Percentiles rank a stretch among this genome's conserved stretches.
phyloP scores from a whole-genome alignment of 78 protist species.

The Isochrysis galbana region DNA sequence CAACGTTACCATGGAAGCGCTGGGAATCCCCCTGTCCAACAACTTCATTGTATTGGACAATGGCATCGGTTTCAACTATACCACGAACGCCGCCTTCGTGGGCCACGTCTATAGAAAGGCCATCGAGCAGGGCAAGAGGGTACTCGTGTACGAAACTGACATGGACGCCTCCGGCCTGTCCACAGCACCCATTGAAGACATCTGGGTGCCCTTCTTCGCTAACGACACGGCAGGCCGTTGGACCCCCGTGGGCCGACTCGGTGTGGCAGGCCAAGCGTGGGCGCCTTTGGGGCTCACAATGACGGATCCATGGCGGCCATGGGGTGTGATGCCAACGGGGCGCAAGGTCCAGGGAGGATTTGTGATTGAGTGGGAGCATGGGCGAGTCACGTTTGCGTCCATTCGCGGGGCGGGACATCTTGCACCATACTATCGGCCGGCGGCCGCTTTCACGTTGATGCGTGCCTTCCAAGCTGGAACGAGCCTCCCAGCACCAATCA shows the following conservation, averaged over 20 bases:
- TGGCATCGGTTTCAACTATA: background rate
- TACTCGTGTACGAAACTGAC: conserved; percentile 41
- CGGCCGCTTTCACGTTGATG: background rate
- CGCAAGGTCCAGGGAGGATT: conserved; percentile 16
- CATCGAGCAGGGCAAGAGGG: background rate
- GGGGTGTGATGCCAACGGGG: background rate
- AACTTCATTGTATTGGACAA: background rate
- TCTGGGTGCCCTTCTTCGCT: conserved; percentile 28
- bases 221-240: background rate
- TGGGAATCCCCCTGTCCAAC: background rate
- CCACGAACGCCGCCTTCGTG: background rate
- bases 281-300: background rate
- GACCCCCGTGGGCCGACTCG: background rate
- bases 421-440: conserved; percentile 29
- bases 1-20: background rate
- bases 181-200: conserved; percentile 23
- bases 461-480: background rate
- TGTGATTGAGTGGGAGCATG: conserved; percentile 28
- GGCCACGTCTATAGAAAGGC: conserved; percentile 4
- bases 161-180: conserved; percentile 33
- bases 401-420: conserved; percentile 38
- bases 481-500: too few relatives aligned
- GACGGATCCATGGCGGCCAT: conserved; percentile 30
- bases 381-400: background rate
- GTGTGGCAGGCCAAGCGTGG: background rate